Base-by-base conservation (phyloP, 2,329 filamentous ascomycete genomes). In the Pseudovirgaria hyperparasitica region DNA sequence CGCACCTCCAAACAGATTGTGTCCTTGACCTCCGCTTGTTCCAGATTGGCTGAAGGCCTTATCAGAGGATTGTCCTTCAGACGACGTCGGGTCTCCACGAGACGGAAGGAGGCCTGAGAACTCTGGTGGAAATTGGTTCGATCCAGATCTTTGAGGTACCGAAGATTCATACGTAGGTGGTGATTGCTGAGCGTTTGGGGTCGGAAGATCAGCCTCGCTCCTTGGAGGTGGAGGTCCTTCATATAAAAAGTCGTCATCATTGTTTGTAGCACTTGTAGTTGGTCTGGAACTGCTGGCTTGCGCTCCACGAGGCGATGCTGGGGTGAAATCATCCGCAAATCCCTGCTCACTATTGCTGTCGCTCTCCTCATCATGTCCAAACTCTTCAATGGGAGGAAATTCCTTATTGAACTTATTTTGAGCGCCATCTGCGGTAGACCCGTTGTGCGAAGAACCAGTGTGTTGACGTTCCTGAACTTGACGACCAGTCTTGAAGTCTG, bases 241-340 rank as follows among this genome's bases (percentile, higher is more conserved):
- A n/a, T n/a, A n/a, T 35, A 49, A 49, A 16, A 51, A 41, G 27
- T 49, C 46, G 23, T 50, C 41, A 16, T 41, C 41, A n/a, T 31
- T 36, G 12, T 34, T 39, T 16, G 31, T 33, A 13, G 32, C 28
- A 13, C 21, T 24, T n/a, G 44, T 43, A 16, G 36, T 39, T 8
- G 47, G 45, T 16, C 42, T 38, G n/a, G 43, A 38, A 45, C 23
- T 52, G 50, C 19, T 53, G 45, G n/a, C n/a, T n/a, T n/a, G n/a
- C n/a, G n/a, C n/a, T n/a, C n/a, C n/a, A n/a, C n/a, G n/a, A 20
- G 53, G 53, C 2, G 53, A 66, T 16, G 70, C 67, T 9, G 81
- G 73, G 1, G 80, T 76, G 48, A 96, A 96, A 52, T 94, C 78
- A 47, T 98, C 90, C 26, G 92, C 87, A 46, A 96, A 96, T 0